Percentiles rank a stretch among this genome's conserved stretches.
Conservation (phyloP, 2,329 filamentous ascomycete genomes). For the Peltaster fructicola region DNA sequence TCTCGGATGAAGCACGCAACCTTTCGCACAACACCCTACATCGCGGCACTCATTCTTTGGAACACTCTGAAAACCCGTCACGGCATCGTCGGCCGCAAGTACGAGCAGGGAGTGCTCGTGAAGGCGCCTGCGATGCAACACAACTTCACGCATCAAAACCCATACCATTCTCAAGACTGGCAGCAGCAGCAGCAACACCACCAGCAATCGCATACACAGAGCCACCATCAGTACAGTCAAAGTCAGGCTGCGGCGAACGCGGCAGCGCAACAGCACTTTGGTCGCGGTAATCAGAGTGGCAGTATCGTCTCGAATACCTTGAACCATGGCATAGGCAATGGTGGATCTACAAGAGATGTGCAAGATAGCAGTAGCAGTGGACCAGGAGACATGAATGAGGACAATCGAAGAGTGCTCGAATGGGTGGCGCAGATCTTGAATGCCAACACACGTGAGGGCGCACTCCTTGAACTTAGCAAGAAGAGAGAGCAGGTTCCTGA, state of each 20-base stretch:
- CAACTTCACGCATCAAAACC: no score
- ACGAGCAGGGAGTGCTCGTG: no score
- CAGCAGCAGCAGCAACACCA: constrained; percentile 24
- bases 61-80: no score
- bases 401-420: constrained; percentile 79
- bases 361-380: constrained; percentile 17
- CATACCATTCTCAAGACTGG: no score
- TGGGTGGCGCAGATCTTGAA: constrained; percentile 88
- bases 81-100: no score
- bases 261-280: constrained; percentile 18
- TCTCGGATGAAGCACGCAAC: no score
- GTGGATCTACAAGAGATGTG: constrained; percentile 6
- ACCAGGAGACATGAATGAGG: constrained; percentile 37
- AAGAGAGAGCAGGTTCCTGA: constrained; percentile 97
- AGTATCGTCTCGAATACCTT: constrained; percentile 17
- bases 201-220: constrained; percentile 21
- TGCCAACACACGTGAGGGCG: constrained; percentile 71
- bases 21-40: no score
- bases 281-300: constrained; percentile 36
- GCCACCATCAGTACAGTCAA: constrained; percentile 21
- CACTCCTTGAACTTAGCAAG: constrained; percentile 89
- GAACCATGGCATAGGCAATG: constrained; percentile 7
- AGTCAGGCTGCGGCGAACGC: no score
- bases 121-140: no score
- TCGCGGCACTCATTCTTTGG: no score